Percentiles rank a stretch among this genome's conserved stretches.
phyloP scores from a whole-genome alignment of 2,329 filamentous ascomycete species.

The Trichoderma aggressivum region DNA sequence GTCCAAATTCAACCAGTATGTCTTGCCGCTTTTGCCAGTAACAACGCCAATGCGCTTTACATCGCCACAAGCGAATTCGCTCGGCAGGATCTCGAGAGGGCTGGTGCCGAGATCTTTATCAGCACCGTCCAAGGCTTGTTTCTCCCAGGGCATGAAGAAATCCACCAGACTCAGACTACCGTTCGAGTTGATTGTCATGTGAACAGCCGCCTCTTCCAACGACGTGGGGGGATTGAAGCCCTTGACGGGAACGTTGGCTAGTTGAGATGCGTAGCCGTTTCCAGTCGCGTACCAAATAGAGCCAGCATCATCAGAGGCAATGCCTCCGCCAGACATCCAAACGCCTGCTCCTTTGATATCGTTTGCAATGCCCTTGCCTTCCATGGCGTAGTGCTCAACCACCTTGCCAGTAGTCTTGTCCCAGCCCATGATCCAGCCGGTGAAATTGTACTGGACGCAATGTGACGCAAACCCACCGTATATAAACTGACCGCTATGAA shows the following conservation, averaged over 20 bases:
- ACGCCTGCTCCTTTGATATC: conserved; percentile 42
- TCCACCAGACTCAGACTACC: conserved; percentile 46
- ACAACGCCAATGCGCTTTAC: conserved; percentile 47
- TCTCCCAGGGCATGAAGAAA: conserved; percentile 55
- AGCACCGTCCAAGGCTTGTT: conserved; percentile 46
- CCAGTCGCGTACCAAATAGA: conserved; percentile 40
- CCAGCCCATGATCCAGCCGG: conserved; percentile 49
- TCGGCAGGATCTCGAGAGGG: conserved; percentile 42
- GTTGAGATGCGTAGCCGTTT: conserved; percentile 41
- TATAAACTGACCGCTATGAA: conserved; percentile 44
- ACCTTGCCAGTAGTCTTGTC: conserved; percentile 40
- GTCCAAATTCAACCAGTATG: conserved; percentile 43
- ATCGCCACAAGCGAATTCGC: conserved; percentile 42
- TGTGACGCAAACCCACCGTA: conserved; percentile 54
- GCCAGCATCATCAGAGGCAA: conserved; percentile 38
- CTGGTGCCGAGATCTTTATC: conserved; percentile 50
- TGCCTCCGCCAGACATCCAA: conserved; percentile 41
- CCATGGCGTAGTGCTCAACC: conserved; percentile 41
- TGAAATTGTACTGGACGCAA: conserved; percentile 56
- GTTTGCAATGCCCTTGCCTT: conserved; percentile 38
- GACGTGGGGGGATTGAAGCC: conserved; percentile 39
- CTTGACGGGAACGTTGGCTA: conserved; percentile 36
- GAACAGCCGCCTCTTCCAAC: conserved; percentile 45
- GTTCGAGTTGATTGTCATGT: conserved; percentile 39
- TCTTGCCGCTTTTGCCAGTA: conserved; percentile 50